Evolutionary conservation across 2,329 filamentous ascomycete species (phyloP).

Genomic region (Xylariaceae sp.): DNA sequence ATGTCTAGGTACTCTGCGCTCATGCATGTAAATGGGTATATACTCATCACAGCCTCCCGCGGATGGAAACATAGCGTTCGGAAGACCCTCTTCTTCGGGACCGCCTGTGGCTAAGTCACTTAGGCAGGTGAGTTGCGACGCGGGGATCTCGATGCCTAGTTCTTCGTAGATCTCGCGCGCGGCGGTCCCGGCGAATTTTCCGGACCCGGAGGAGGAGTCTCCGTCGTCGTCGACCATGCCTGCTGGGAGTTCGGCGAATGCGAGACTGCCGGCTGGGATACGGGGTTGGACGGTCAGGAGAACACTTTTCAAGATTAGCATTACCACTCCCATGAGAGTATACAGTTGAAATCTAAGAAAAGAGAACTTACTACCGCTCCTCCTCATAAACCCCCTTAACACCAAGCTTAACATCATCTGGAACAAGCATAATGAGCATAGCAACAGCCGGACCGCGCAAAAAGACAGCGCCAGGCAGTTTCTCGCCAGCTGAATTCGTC

Average conservation of each 20-base stretch:
- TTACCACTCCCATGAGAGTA: neutral
- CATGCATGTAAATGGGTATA: conserved; percentile 53
- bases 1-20: conserved; percentile 45
- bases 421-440: conserved; percentile 53
- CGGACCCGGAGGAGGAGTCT: conserved; percentile 28
- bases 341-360: too few relatives aligned
- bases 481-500: conserved; percentile 43
- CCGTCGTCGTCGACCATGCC: conserved; percentile 47
- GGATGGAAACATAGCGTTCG: conserved; percentile 50
- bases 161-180: conserved; percentile 59
- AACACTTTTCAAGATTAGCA: conserved; percentile 28
- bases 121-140: conserved; percentile 44
- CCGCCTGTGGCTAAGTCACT: conserved; percentile 43
- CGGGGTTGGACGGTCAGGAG: conserved; percentile 57
- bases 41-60: conserved; percentile 57
- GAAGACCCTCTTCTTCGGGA: conserved; percentile 4
- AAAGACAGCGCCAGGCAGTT: conserved; percentile 50
- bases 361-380: conserved; percentile 41
- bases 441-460: conserved; percentile 57
- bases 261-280: conserved; percentile 49
- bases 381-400: conserved; percentile 19
- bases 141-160: conserved; percentile 48
- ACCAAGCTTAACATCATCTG: conserved; percentile 39
- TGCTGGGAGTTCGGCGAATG: conserved; percentile 53
- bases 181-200: conserved; percentile 52